Conservation (phyloP, 1,139 yeast genomes). For the Komagataea norvegica region DNA sequence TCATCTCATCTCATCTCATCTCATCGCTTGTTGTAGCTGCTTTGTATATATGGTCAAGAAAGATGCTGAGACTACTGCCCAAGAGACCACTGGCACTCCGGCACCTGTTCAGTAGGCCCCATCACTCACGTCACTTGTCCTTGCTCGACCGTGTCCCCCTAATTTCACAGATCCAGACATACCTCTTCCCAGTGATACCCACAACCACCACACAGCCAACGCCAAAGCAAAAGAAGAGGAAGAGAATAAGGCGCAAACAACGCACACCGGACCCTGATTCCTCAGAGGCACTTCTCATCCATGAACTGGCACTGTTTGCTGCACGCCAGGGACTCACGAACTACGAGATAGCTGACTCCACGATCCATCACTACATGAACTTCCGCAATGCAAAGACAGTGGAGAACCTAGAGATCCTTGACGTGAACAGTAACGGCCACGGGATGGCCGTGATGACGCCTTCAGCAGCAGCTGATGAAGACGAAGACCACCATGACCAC, state of each 20-base stretch:
- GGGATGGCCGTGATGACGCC: constrained; percentile 56
- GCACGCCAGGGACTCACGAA: constrained; percentile 41
- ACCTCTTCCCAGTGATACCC: constrained; percentile 1
- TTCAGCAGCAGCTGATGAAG: too few species aligned
- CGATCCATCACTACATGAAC: constrained; percentile 5
- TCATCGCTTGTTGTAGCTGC: too few species aligned
- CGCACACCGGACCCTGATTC: constrained; percentile 48
- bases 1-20: too few species aligned
- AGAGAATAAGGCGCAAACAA: not conserved
- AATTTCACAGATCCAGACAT: constrained; percentile 3
- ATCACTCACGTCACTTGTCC: not conserved
- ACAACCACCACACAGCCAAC: not conserved
- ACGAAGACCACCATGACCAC: too few species aligned
- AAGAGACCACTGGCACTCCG: too few species aligned
- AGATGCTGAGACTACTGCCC: too few species aligned
- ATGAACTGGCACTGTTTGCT: constrained; percentile 49
- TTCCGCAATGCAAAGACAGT: constrained; percentile 19
- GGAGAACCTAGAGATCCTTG: constrained; percentile 43
- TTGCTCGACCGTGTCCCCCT: constrained; percentile 1
- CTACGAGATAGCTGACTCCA: constrained; percentile 2
- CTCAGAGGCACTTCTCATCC: constrained; percentile 59
- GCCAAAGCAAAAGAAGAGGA: constrained; percentile 3
- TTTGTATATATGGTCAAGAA: too few species aligned
- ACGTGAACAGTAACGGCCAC: constrained; percentile 62
- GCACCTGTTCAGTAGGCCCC: too few species aligned